A percentile compares a stretch with the other conserved stretches of the same genome.
Conservation (phyloP, 2,329 filamentous ascomycete genomes). For the Aquanectria penicillioides region DNA sequence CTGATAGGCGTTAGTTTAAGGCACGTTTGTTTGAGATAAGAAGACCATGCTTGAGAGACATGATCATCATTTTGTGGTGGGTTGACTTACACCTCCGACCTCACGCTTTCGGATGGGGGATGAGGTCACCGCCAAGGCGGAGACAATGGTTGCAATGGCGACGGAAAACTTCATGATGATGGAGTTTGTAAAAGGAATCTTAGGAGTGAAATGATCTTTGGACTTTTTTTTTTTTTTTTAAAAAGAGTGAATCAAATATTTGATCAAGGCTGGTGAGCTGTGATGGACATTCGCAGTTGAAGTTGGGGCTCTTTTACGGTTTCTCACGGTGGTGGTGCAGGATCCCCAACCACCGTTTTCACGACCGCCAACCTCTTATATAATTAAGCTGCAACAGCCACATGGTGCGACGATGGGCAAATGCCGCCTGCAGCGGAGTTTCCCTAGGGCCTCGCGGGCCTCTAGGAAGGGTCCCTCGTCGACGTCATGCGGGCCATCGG, state of each 20-base stretch:
- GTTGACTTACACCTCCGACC: conserved; percentile 57
- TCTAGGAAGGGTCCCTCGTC: neutral
- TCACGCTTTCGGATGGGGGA: conserved; percentile 52
- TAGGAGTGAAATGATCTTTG: neutral
- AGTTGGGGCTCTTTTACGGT: conserved; percentile 8
- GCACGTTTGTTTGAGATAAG: too few species aligned
- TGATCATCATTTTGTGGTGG: too few species aligned
- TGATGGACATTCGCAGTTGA: neutral
- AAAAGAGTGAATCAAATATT: conserved; percentile 24
- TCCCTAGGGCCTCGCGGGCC: neutral
- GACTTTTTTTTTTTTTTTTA: neutral
- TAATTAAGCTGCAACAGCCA: conserved; percentile 30
- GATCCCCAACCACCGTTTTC: conserved; percentile 31
- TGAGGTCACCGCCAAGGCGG: conserved; percentile 36
- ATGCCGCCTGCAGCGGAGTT: neutral
- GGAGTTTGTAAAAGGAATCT: neutral
- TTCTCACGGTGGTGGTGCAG: neutral
- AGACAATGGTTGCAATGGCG: conserved; percentile 32
- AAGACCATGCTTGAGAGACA: too few species aligned
- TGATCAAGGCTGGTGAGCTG: conserved; percentile 25
- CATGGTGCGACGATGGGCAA: conserved; percentile 7
- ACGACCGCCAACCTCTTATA: conserved; percentile 36
- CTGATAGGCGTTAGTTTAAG: too few species aligned
- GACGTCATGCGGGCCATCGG: conserved; percentile 17
- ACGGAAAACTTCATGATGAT: conserved; percentile 45